Percentiles rank a stretch among this genome's conserved stretches.
Conservation (phyloP, 2,329 filamentous ascomycete species). For the Samsoniella hepiali region DNA sequence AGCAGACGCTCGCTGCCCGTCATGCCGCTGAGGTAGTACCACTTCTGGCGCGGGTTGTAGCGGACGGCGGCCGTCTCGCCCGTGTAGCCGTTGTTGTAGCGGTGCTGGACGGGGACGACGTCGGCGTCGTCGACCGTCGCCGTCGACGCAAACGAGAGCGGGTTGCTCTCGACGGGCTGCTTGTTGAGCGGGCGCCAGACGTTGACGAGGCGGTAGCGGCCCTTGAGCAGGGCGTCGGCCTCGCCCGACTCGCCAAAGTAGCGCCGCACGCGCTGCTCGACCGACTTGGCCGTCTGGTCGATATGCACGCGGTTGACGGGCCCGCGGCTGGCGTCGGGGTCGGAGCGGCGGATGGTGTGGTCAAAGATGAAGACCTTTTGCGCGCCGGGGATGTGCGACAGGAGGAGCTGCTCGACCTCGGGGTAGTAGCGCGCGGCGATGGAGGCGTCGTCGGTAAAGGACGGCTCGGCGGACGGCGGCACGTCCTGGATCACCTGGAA, state of each 20-base stretch:
- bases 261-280: constrained; percentile 61
- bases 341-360: constrained; percentile 75
- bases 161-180: constrained; percentile 61
- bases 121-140: constrained; percentile 59
- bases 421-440: constrained; percentile 78
- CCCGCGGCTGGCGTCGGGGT: constrained; percentile 54
- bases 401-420: constrained; percentile 71
- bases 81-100: constrained; percentile 60
- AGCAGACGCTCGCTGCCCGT: constrained; percentile 67
- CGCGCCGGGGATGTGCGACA: constrained; percentile 63
- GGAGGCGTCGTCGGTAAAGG: constrained; percentile 65
- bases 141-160: constrained; percentile 67
- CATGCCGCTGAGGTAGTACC: constrained; percentile 82
- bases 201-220: constrained; percentile 79
- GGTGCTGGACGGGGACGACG: constrained; percentile 68
- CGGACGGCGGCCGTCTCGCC: constrained; percentile 73
- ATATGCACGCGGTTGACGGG: constrained; percentile 77
- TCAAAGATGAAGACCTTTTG: constrained; percentile 74
- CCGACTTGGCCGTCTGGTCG: constrained; percentile 71
- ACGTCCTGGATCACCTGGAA: constrained; percentile 64
- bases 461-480: constrained; percentile 51
- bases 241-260: constrained; percentile 60
- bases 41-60: constrained; percentile 60
- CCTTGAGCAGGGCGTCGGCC: constrained; percentile 61
- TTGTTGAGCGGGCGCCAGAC: constrained; percentile 70